Evolutionary conservation across 2,329 filamentous ascomycete species (phyloP).

Genomic region (Neofusicoccum sp.): DNA sequence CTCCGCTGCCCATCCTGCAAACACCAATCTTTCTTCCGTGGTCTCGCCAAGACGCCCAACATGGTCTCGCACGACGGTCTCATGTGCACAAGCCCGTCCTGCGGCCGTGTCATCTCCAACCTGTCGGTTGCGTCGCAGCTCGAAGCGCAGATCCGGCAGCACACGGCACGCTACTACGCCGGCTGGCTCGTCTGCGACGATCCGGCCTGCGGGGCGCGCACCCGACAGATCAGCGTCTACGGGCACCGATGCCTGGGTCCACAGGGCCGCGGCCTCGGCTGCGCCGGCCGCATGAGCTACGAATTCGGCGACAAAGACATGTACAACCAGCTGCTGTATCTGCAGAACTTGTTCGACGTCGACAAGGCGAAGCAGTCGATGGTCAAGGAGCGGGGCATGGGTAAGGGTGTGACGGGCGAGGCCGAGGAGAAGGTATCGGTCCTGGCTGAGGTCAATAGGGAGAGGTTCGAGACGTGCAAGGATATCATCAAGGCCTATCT

Average conservation of each 20-base stretch:
- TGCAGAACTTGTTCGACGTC: slow-evolving; percentile 80
- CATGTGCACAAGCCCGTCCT: slow-evolving; percentile 63
- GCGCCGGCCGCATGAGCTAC: slow-evolving; percentile 82
- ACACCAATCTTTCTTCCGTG: slow-evolving; percentile 69
- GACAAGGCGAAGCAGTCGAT: slow-evolving; percentile 57
- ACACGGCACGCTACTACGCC: slow-evolving; percentile 85
- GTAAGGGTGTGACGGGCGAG: slow-evolving; percentile 42
- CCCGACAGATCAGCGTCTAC: slow-evolving; percentile 89
- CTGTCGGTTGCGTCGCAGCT: slow-evolving; percentile 82
- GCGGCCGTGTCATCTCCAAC: slow-evolving; percentile 63
- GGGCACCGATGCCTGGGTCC: slow-evolving; percentile 87
- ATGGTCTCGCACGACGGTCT: slow-evolving; percentile 72
- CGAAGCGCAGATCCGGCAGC: slow-evolving; percentile 75
- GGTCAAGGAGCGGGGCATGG: slow-evolving; percentile 34
- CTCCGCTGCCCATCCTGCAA: slow-evolving; percentile 84
- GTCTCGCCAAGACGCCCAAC: slow-evolving; percentile 56
- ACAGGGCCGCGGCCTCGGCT: slow-evolving; percentile 78
- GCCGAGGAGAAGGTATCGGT: slow-evolving; percentile 63
- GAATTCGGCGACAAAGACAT: slow-evolving; percentile 85
- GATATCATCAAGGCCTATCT: slow-evolving; percentile 78
- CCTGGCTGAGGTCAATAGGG: slow-evolving; percentile 78
- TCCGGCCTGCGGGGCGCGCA: slow-evolving; percentile 78
- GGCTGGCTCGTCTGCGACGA: slow-evolving; percentile 91
- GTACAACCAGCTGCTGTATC: slow-evolving; percentile 93
- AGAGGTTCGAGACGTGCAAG: slow-evolving; percentile 73